These are phyloP conservation scores for Lipomyces yamadae DNA, from an alignment of 805 yeast genomes.

Conservation along the genomic window DNA sequence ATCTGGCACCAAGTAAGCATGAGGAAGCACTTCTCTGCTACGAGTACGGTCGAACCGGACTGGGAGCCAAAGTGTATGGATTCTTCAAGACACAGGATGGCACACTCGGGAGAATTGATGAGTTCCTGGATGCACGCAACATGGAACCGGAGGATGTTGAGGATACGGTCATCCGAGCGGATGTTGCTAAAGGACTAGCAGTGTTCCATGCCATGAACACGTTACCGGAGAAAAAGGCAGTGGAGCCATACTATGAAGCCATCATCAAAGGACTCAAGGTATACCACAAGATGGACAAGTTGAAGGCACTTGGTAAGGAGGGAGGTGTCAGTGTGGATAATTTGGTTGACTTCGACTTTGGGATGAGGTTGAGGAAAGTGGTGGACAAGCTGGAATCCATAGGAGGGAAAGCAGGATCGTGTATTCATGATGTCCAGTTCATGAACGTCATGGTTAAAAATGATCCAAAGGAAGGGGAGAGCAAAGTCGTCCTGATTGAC, in stretches of 20 bases:
- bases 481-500: slow-evolving; percentile 4
- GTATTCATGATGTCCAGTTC: slow-evolving; percentile 1
- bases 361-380: slow-evolving; percentile 1
- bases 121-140: slow-evolving; percentile 3
- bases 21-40: slow-evolving; percentile 2
- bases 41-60: slow-evolving; percentile 4
- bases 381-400: slow-evolving; percentile 4
- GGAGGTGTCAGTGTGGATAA: slow-evolving; percentile 2
- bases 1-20: background rate
- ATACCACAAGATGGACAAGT: slow-evolving; percentile 3
- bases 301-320: slow-evolving; percentile 3
- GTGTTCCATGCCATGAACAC: background rate
- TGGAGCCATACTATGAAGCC: slow-evolving; percentile 4
- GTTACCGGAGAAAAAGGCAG: background rate
- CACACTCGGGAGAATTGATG: slow-evolving; percentile 2
- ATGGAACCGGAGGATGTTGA: slow-evolving; percentile 4
- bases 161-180: slow-evolving; percentile 4
- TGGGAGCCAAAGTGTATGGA: slow-evolving; percentile 4
- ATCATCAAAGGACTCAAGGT: background rate
- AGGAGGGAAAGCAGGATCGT: slow-evolving; percentile 2
- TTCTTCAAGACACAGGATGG: slow-evolving; percentile 5
- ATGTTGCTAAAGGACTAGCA: slow-evolving; percentile 1
- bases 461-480: slow-evolving; percentile 2
- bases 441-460: slow-evolving; percentile 1
- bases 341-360: background rate